Evolutionary conservation across 129 eudicot species (phyloP).

Genomic region (Tanacetum coccineum): DNA sequence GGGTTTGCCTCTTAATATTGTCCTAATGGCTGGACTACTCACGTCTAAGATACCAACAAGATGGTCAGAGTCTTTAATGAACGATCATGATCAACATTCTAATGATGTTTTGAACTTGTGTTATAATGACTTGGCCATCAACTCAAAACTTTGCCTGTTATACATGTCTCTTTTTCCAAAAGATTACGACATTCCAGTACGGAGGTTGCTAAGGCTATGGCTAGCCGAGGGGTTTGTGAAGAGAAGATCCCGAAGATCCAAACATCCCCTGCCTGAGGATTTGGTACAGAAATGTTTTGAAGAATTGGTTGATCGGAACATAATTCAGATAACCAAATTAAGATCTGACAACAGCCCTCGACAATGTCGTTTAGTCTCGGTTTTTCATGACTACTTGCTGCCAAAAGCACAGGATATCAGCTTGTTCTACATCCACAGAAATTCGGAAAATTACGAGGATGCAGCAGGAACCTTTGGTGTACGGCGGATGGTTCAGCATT

Average conservation of each 20-base stretch:
- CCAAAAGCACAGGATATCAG: slow-evolving; percentile 43
- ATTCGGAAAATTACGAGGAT: slow-evolving; percentile 1
- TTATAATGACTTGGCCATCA: slow-evolving; percentile 30
- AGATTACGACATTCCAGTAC: slow-evolving; percentile 42
- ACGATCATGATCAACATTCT: not conserved
- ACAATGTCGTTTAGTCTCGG: slow-evolving; percentile 43
- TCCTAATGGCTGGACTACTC: slow-evolving; percentile 36
- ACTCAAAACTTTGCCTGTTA: slow-evolving; percentile 41
- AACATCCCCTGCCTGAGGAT: slow-evolving; percentile 35
- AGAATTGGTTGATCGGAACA: slow-evolving; percentile 35
- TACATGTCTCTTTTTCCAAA: slow-evolving; percentile 51
- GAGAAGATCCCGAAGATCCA: slow-evolving; percentile 1
- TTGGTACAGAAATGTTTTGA: slow-evolving; percentile 37
- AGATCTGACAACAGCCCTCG: slow-evolving; percentile 58
- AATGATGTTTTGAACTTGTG: slow-evolving; percentile 23
- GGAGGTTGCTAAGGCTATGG: slow-evolving; percentile 51
- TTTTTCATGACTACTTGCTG: slow-evolving; percentile 39
- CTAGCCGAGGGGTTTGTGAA: slow-evolving; percentile 58
- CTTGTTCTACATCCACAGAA: slow-evolving; percentile 44
- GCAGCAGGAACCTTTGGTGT: slow-evolving; percentile 23
- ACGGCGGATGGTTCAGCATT: slow-evolving; percentile 42
- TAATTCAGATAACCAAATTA: slow-evolving; percentile 47
- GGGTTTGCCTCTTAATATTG: slow-evolving; percentile 37
- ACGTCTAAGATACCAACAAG: slow-evolving; percentile 6
- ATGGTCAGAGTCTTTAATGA: slow-evolving; percentile 27